phyloP scores from a whole-genome alignment of 306 rosid species.

The Inga oerstediana region DNA sequence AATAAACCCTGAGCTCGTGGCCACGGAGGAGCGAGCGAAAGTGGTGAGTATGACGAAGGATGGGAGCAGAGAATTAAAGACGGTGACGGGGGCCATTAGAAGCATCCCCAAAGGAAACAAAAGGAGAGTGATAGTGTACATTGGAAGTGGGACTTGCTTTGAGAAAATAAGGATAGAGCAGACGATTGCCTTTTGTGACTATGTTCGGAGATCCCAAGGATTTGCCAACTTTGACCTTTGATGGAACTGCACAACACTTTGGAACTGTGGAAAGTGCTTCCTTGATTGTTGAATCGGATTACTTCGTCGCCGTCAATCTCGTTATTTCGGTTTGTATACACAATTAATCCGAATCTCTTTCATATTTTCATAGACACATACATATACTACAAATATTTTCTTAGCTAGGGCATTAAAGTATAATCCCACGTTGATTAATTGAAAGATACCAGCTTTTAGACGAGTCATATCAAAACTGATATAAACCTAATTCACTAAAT shows the following conservation, averaged over 20 bases:
- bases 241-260: constrained; percentile 42
- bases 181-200: constrained; percentile 54
- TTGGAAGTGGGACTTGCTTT: constrained; percentile 53
- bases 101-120: constrained; percentile 54
- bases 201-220: constrained; percentile 38
- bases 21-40: constrained; percentile 44
- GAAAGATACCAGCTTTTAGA: no score
- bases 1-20: not conserved
- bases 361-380: no score
- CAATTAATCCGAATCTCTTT: not conserved
- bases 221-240: constrained; percentile 46
- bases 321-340: constrained; percentile 41
- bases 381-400: no score
- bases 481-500: no score
- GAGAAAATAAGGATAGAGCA: constrained; percentile 58
- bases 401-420: no score
- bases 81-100: constrained; percentile 47
- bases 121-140: constrained; percentile 51
- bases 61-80: constrained; percentile 60
- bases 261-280: constrained; percentile 73
- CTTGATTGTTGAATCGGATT: constrained; percentile 38
- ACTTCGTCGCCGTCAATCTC: constrained; percentile 41
- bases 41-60: constrained; percentile 48
- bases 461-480: no score
- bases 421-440: no score